Percentiles rank a stretch among this genome's conserved stretches.
These are phyloP conservation scores for Powellomyces hirtus DNA, from an alignment of 192 early-diverging fungal species.

Conservation along the genomic window DNA sequence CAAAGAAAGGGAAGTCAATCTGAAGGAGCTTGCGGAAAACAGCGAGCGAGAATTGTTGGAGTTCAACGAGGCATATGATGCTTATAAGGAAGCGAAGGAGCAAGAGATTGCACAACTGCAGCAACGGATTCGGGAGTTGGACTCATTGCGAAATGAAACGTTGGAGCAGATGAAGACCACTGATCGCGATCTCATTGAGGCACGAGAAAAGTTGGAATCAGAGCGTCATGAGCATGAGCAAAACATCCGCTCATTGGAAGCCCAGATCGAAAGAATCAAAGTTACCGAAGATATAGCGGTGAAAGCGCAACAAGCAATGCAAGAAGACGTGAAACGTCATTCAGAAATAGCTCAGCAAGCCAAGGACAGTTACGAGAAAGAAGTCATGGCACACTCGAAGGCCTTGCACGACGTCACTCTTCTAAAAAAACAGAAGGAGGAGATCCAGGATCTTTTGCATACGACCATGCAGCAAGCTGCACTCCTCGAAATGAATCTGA, in stretches of 20 bases:
- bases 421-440: conserved; percentile 36
- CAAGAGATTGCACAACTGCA: conserved; percentile 18
- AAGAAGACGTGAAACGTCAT: conserved; percentile 54
- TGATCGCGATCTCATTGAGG: conserved; percentile 22
- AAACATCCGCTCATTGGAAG: conserved; percentile 18
- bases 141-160: conserved; percentile 30
- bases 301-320: conserved; percentile 28
- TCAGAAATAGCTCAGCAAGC: conserved; percentile 46
- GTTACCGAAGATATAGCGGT: conserved; percentile 34
- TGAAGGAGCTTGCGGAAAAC: conserved; percentile 57
- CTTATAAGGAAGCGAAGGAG: conserved; percentile 58
- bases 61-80: conserved; percentile 66
- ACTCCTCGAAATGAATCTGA: conserved; percentile 46
- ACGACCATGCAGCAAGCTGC: conserved; percentile 9
- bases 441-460: conserved; percentile 24
- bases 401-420: conserved; percentile 46
- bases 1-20: conserved; percentile 50
- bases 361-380: conserved; percentile 68
- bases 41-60: conserved; percentile 64
- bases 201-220: conserved; percentile 36
- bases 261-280: conserved; percentile 23
- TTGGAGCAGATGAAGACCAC: conserved; percentile 44
- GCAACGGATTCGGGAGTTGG: background rate
- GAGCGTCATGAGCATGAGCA: conserved; percentile 19
- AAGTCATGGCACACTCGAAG: conserved; percentile 62